A percentile compares a stretch with the other conserved stretches of the same genome.
phyloP scores from a whole-genome alignment of 208 protist species.

The Wallacemonas sp. region DNA sequence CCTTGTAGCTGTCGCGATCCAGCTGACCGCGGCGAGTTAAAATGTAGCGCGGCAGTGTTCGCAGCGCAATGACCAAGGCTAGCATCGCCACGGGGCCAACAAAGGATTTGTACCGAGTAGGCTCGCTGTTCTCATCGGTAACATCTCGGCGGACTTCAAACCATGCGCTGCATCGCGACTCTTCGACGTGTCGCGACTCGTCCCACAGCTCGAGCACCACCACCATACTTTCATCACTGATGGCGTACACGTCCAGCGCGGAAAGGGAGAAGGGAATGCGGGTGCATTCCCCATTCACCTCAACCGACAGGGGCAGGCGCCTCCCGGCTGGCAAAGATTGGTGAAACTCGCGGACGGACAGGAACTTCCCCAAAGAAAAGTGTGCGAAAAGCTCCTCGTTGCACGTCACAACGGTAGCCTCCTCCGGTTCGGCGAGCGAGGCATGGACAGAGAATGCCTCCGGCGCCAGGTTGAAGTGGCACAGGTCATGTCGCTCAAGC shows the following conservation, averaged over 20 bases:
- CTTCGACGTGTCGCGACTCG: not conserved
- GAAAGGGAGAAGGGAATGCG: slow-evolving; percentile 22
- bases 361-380: not conserved
- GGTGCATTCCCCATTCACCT: slow-evolving; percentile 22
- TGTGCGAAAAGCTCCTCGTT: not conserved
- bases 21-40: slow-evolving; percentile 34
- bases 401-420: not conserved
- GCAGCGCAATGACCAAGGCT: slow-evolving; percentile 34
- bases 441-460: not conserved
- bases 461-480: not conserved
- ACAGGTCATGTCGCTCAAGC: not conserved
- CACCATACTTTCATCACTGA: slow-evolving; percentile 21
- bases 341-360: not conserved
- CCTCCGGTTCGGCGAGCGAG: not conserved
- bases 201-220: slow-evolving; percentile 21
- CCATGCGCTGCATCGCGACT: slow-evolving; percentile 23
- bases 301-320: slow-evolving; percentile 24
- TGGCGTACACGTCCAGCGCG: slow-evolving; percentile 24
- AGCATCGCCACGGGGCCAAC: slow-evolving; percentile 34
- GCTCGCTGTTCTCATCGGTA: not conserved
- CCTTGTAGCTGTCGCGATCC: slow-evolving; percentile 25
- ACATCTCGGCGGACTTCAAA: slow-evolving; percentile 35
- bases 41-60: slow-evolving; percentile 39
- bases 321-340: not conserved
- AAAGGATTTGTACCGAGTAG: not conserved